A percentile compares a stretch with the other conserved stretches of the same genome.
These are phyloP conservation scores for Leccinum pallidistipes DNA, from an alignment of 1,284 basidiomycete genomes.

Conservation along the genomic window DNA sequence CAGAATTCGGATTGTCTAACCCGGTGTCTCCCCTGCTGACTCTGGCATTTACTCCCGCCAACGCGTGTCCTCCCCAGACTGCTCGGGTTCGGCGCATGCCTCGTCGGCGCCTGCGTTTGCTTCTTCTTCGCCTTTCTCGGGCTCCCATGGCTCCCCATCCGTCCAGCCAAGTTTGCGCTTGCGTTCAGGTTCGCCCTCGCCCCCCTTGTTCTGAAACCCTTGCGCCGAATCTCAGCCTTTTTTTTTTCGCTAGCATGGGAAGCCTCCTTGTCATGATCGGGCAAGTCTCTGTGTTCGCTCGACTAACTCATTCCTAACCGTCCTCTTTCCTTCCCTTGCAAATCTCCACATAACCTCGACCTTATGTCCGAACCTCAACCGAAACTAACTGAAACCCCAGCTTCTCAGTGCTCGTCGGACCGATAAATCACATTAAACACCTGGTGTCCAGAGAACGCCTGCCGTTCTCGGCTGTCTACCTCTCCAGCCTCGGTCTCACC, in stretches of 20 bases:
- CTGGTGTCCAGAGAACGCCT: constrained; percentile 82
- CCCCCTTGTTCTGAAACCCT: not conserved
- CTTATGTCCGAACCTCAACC: not conserved
- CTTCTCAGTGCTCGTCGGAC: constrained; percentile 84
- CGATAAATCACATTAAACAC: constrained; percentile 88
- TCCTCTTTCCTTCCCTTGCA: not conserved
- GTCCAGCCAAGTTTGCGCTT: constrained; percentile 87
- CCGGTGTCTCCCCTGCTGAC: not conserved
- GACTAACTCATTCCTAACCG: not conserved
- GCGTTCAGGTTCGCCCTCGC: constrained; percentile 66
- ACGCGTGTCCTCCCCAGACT: constrained; percentile 52
- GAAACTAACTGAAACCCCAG: constrained; percentile 36
- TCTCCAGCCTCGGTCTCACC: constrained; percentile 78
- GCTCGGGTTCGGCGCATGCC: constrained; percentile 91
- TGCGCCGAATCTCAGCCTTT: not conserved
- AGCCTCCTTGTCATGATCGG: constrained; percentile 87
- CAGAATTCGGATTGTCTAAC: not conserved
- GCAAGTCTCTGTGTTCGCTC: constrained; percentile 40
- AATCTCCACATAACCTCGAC: not conserved
- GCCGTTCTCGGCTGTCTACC: constrained; percentile 86
- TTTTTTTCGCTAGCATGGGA: constrained; percentile 50
- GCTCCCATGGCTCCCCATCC: constrained; percentile 79
- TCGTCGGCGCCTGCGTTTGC: constrained; percentile 89
- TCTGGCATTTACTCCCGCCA: not conserved
- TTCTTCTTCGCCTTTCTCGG: constrained; percentile 96